These are phyloP conservation scores for Ganoderma sinense DNA, from an alignment of 1,284 basidiomycete species.

Conservation along the genomic window DNA sequence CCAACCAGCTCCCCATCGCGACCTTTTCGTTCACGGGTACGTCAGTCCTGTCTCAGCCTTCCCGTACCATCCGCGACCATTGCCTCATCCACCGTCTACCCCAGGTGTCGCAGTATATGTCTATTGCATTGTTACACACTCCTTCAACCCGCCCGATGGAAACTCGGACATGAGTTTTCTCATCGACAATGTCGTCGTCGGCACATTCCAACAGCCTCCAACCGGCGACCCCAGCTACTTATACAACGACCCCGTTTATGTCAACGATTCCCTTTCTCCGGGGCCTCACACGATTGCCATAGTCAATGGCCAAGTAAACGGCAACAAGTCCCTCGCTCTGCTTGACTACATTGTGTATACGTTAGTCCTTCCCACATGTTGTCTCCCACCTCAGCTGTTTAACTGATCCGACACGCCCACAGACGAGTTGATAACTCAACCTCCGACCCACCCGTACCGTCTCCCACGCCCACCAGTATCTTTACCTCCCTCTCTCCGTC, in stretches of 20 bases:
- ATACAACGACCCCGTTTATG: constrained; percentile 44
- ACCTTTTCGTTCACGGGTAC: constrained; percentile 32
- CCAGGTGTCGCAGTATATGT: constrained; percentile 43
- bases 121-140: constrained; percentile 41
- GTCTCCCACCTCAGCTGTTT: constrained; percentile 1
- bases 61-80: neutral
- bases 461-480: constrained; percentile 2
- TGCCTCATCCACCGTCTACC: neutral
- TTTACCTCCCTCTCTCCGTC: constrained; percentile 1
- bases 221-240: constrained; percentile 28
- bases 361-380: constrained; percentile 22
- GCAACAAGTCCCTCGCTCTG: constrained; percentile 25
- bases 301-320: constrained; percentile 23
- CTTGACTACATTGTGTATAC: constrained; percentile 36
- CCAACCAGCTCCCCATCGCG: constrained; percentile 33
- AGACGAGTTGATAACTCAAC: constrained; percentile 20
- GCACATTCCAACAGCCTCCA: constrained; percentile 34
- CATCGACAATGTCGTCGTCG: constrained; percentile 41
- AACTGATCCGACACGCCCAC: constrained; percentile 2
- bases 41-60: neutral
- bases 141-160: constrained; percentile 33
- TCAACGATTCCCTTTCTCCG: constrained; percentile 34
- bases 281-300: constrained; percentile 32
- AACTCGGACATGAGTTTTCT: constrained; percentile 46
- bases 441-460: neutral